Evolutionary conservation across 2,329 filamentous ascomycete species (phyloP).

Genomic region (Helicocarpus griseus): DNA sequence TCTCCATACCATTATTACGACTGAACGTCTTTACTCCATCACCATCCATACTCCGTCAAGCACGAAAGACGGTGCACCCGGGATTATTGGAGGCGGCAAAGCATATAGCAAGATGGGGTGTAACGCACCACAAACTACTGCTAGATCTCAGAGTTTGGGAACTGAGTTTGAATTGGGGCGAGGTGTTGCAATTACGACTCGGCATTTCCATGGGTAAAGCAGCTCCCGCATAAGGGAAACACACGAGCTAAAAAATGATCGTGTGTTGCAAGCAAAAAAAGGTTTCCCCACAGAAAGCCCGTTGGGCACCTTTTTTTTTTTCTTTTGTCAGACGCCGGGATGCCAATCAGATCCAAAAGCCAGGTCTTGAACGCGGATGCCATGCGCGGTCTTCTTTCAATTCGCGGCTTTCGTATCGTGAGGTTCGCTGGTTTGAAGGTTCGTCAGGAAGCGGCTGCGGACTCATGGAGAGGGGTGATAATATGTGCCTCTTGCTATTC

Average conservation of each 20-base stretch:
- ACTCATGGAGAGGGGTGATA: too few relatives aligned
- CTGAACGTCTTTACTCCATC: too few relatives aligned
- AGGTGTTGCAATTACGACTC: not conserved
- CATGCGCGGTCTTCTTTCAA: too few relatives aligned
- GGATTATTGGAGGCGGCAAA: too few relatives aligned
- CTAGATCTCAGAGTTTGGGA: not conserved
- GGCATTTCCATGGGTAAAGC: not conserved
- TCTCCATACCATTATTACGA: too few relatives aligned
- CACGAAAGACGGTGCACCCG: too few relatives aligned
- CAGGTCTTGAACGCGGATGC: not conserved
- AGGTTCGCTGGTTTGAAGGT: too few relatives aligned
- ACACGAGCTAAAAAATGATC: not conserved
- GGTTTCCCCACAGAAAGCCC: not conserved
- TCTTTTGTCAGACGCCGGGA: not conserved
- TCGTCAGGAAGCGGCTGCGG: too few relatives aligned
- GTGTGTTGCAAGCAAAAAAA: not conserved
- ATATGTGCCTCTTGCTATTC: too few relatives aligned
- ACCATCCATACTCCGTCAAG: too few relatives aligned
- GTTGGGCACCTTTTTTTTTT: not conserved
- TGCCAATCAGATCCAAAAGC: not conserved
- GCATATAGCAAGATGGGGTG: too few relatives aligned
- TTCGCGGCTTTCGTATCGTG: not conserved
- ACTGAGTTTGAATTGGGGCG: not conserved
- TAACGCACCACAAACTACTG: not conserved
- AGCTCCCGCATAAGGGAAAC: not conserved